Base-by-base conservation (phyloP, 2,329 filamentous ascomycete species). In the Byssothecium circinans region DNA sequence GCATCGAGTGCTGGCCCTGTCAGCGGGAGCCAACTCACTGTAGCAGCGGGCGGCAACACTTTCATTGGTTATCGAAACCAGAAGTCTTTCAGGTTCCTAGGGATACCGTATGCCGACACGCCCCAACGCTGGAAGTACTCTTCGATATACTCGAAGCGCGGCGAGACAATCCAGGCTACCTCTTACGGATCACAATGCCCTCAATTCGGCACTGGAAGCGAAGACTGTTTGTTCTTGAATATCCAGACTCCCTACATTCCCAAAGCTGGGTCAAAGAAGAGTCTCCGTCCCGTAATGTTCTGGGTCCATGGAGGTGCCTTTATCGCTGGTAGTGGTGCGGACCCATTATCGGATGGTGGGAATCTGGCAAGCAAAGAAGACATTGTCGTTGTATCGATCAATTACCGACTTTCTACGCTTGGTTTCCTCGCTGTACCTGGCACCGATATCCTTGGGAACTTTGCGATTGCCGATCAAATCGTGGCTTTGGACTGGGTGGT, bases 251-350 rank as follows among this genome's bases (percentile, higher is more conserved):
- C 64, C 8, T 63, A 65, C 15, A 58, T 68, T n/a, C 64, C 65
- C 15, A 75, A 71, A 30, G 56, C 61, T 10, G 70, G 67, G 4
- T 72, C 64, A 3, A 71, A 69, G 44, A 62, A 61, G 14, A 58
- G 73, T 2, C 65, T 79, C 4, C 69, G 73, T 25, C 74, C 78
- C 0, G 78, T 81, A 0, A 64, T 79, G 38, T 75, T 80, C 49
- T 78, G 74, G 66, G 79, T 81, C 17, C 75, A 80, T 41, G 82
- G 82, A 3, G 82, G 82, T 19, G 82, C 78, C 5, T 83, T 83
- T 50, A 78, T 74, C 0, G 69, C 74, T 7, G 81, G 81, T 1
- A 71, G 60, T 44, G 73, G 61, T 5, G 64, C 55, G 23, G 62
- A 67, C 32, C 29, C 56, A 4, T 39, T 61, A n/a, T 63, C 60